Percentiles rank a stretch among this genome's conserved stretches.
These are phyloP conservation scores for Cercospora sesami DNA, from an alignment of 2,329 filamentous ascomycete species.

Conservation along the genomic window DNA sequence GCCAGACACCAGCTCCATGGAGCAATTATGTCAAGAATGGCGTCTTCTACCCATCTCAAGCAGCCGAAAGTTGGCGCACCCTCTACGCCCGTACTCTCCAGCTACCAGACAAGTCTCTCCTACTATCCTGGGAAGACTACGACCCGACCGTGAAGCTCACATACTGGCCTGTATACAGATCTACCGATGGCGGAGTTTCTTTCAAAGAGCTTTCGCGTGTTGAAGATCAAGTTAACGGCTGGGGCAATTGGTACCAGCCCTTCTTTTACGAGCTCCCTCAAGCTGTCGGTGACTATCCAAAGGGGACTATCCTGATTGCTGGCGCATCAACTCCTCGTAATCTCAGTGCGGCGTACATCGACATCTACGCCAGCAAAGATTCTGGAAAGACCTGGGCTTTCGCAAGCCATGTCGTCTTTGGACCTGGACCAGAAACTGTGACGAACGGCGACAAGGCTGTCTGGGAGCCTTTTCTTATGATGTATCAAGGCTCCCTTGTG, in stretches of 20 bases:
- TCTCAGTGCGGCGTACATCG: slow-evolving; percentile 65
- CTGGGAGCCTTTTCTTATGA: background rate
- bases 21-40: background rate
- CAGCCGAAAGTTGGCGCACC: slow-evolving; percentile 37
- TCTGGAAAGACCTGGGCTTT: slow-evolving; percentile 64
- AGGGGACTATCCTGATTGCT: slow-evolving; percentile 63
- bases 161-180: slow-evolving; percentile 51
- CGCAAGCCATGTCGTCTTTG: slow-evolving; percentile 64
- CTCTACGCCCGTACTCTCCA: slow-evolving; percentile 55
- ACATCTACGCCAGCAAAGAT: slow-evolving; percentile 66
- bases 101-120: slow-evolving; percentile 44
- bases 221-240: slow-evolving; percentile 62
- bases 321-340: slow-evolving; percentile 62
- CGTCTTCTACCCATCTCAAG: background rate
- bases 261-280: slow-evolving; percentile 64
- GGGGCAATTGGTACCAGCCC: slow-evolving; percentile 69
- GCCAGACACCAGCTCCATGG: background rate
- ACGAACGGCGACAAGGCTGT: background rate
- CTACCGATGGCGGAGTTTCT: slow-evolving; percentile 49
- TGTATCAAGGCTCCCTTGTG: background rate
- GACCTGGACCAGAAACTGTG: slow-evolving; percentile 33
- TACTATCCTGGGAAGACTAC: slow-evolving; percentile 59
- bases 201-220: slow-evolving; percentile 66
- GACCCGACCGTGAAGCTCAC: slow-evolving; percentile 45
- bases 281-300: slow-evolving; percentile 57